These are phyloP conservation scores for Colletotrichum theobromicola DNA, from an alignment of 2,329 filamentous ascomycete species.

Conservation along the genomic window DNA sequence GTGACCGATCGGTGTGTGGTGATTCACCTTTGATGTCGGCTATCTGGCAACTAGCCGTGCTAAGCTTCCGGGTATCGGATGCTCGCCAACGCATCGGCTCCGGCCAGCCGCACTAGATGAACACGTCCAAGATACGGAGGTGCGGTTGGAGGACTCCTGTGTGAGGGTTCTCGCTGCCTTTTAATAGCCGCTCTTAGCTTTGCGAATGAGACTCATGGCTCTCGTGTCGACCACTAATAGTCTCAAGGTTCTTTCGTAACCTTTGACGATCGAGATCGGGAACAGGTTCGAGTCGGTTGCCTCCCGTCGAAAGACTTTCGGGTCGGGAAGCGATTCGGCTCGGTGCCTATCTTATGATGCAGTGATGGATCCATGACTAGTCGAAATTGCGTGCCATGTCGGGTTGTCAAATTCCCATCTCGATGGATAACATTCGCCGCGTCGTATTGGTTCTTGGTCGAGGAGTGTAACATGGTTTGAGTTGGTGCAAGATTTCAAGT, in stretches of 20 bases:
- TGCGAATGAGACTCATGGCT: neutral
- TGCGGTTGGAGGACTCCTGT: neutral
- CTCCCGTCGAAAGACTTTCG: neutral
- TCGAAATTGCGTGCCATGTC: neutral
- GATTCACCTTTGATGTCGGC: neutral
- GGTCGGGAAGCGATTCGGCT: neutral
- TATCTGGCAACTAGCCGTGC: neutral
- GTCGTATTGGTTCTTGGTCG: neutral
- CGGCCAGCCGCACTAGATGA: neutral
- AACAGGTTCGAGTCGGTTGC: neutral
- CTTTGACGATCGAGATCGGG: neutral
- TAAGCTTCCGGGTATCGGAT: neutral
- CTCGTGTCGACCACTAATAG: neutral
- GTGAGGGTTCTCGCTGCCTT: neutral
- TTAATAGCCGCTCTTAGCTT: neutral
- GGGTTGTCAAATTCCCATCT: fast-evolving
- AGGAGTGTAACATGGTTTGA: neutral
- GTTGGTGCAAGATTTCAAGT: fast-evolving
- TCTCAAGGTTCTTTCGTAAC: neutral
- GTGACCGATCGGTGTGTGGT: neutral
- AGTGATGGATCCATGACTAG: neutral
- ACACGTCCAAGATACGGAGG: neutral
- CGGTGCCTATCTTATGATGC: neutral
- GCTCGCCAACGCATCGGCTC: neutral
- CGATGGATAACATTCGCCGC: too few species aligned